These are phyloP conservation scores for Sclerotinia nivalis DNA, from an alignment of 2,329 filamentous ascomycete genomes.

Conservation along the genomic window DNA sequence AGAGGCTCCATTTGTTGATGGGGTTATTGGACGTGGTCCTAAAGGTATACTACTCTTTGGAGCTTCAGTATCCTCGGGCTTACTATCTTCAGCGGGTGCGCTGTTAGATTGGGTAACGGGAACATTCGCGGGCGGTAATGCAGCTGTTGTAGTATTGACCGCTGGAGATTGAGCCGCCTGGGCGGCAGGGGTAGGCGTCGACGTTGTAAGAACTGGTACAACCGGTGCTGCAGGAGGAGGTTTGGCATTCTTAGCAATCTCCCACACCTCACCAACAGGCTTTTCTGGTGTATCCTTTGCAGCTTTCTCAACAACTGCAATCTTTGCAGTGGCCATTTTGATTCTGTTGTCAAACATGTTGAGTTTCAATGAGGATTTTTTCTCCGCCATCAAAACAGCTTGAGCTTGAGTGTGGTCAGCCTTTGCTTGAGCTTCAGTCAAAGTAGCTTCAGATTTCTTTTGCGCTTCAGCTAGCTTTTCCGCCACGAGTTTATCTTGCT, in stretches of 20 bases:
- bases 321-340: conserved; percentile 65
- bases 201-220: conserved; percentile 25
- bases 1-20: conserved; percentile 31
- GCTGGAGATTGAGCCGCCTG: conserved; percentile 7
- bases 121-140: not conserved
- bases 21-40: conserved; percentile 21
- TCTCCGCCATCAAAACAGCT: conserved; percentile 70
- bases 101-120: conserved; percentile 31
- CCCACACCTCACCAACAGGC: conserved; percentile 85
- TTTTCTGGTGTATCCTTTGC: conserved; percentile 82
- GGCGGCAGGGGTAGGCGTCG: conserved; percentile 8
- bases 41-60: conserved; percentile 22
- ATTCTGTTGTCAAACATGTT: conserved; percentile 76
- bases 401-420: conserved; percentile 44
- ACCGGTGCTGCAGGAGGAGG: conserved; percentile 40
- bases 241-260: conserved; percentile 69
- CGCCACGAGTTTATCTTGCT: conserved; percentile 48
- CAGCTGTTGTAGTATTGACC: conserved; percentile 1
- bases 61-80: conserved; percentile 31
- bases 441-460: conserved; percentile 44
- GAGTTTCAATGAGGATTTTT: conserved; percentile 71
- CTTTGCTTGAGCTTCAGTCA: conserved; percentile 53
- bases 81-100: conserved; percentile 23
- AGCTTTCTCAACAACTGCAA: conserved; percentile 77
- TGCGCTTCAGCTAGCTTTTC: conserved; percentile 53